Evolutionary conservation across 805 yeast genomes (phyloP).

Genomic region (Candida pini): DNA sequence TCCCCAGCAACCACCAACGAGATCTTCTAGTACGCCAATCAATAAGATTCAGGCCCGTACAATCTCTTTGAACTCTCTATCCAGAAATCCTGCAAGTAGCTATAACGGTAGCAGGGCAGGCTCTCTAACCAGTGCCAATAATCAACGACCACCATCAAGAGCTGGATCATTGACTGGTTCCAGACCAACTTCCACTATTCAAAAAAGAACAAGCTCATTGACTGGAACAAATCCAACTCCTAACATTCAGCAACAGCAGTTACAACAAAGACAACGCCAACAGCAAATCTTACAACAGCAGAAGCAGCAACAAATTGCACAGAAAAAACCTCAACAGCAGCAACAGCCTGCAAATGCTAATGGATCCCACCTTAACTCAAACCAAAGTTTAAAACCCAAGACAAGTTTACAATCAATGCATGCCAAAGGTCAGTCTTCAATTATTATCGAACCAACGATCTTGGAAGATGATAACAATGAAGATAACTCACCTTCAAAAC

Average conservation of each 20-base stretch:
- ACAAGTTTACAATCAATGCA: slow-evolving; percentile 19
- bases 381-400: slow-evolving; percentile 11
- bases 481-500: not conserved
- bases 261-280: too few species aligned
- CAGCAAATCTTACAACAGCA: too few species aligned
- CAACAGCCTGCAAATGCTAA: not conserved
- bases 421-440: slow-evolving; percentile 13
- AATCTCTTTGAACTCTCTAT: slow-evolving; percentile 19
- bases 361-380: slow-evolving; percentile 3
- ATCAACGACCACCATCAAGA: slow-evolving; percentile 9
- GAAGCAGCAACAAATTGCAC: too few species aligned
- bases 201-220: not conserved
- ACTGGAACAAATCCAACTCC: not conserved
- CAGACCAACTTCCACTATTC: not conserved
- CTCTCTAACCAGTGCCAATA: slow-evolving; percentile 14
- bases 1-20: slow-evolving; percentile 12
- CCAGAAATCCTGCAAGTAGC: slow-evolving; percentile 10
- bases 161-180: not conserved
- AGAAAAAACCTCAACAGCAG: not conserved
- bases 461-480: slow-evolving; percentile 18
- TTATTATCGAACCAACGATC: slow-evolving; percentile 17
- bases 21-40: slow-evolving; percentile 4
- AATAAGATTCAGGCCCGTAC: slow-evolving; percentile 17
- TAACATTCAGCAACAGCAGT: too few species aligned
- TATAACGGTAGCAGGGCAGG: slow-evolving; percentile 15